These are phyloP conservation scores for Botrytis sinoallii DNA, from an alignment of 2,329 filamentous ascomycete genomes.

Conservation along the genomic window DNA sequence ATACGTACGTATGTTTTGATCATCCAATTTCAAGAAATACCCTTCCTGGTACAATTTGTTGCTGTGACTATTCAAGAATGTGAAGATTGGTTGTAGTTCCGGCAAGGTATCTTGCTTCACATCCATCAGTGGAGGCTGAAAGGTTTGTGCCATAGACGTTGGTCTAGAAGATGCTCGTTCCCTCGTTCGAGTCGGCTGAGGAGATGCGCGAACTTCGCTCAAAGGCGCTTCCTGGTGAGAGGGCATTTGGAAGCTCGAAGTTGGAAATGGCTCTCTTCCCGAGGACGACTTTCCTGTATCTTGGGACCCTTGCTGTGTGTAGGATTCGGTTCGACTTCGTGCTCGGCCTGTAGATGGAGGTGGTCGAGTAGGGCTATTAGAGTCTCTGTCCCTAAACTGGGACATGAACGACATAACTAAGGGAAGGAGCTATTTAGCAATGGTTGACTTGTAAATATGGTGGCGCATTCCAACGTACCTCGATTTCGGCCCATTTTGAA, in stretches of 20 bases:
- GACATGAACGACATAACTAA: constrained; percentile 88
- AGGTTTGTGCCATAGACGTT: constrained; percentile 80
- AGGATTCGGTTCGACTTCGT: constrained; percentile 26
- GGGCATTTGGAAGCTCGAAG: constrained; percentile 8
- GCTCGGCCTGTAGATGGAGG: constrained; percentile 29
- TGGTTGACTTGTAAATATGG: background rate
- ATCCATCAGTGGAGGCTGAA: constrained; percentile 83
- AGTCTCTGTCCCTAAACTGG: constrained; percentile 54
- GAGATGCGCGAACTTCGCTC: constrained; percentile 20
- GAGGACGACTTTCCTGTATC: background rate
- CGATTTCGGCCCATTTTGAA: constrained; percentile 38
- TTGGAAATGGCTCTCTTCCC: constrained; percentile 10
- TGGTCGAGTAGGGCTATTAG: constrained; percentile 37
- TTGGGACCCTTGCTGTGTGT: constrained; percentile 23
- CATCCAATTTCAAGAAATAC: constrained; percentile 94
- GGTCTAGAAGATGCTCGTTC: constrained; percentile 58
- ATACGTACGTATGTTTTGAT: constrained; percentile 81
- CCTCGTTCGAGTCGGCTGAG: constrained; percentile 38
- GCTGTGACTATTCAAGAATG: constrained; percentile 86
- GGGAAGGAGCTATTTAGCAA: constrained; percentile 18
- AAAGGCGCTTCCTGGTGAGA: constrained; percentile 5
- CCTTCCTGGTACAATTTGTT: constrained; percentile 98
- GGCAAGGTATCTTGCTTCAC: constrained; percentile 81
- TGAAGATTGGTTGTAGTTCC: constrained; percentile 92
- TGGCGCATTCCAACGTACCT: constrained; percentile 32